phyloP scores from a whole-genome alignment of 257 asterid species.

The Solanum commersonii region DNA sequence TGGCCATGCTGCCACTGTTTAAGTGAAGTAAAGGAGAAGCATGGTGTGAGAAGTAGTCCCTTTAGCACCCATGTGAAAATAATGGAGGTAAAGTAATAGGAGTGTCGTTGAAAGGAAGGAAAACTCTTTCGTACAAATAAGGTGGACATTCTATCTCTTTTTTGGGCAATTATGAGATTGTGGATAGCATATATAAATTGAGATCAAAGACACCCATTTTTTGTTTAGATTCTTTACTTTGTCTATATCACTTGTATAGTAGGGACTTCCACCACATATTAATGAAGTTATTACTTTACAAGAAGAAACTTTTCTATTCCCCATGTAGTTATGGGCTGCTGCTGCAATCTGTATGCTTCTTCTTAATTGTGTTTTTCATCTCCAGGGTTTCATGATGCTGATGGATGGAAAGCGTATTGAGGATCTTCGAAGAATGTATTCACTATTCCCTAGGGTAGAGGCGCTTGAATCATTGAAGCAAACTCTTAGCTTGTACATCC shows the following conservation, averaged over 20 bases:
- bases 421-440: conserved; percentile 84
- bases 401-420: conserved; percentile 89
- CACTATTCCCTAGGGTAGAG: conserved; percentile 63
- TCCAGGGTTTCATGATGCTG: conserved; percentile 71
- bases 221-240: neutral
- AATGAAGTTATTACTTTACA: neutral
- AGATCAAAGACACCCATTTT: neutral
- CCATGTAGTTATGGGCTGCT: neutral
- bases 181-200: neutral
- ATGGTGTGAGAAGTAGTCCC: neutral
- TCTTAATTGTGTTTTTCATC: neutral
- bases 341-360: neutral
- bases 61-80: neutral
- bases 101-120: neutral
- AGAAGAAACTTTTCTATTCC: neutral
- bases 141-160: neutral
- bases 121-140: neutral
- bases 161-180: neutral
- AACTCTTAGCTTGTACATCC: conserved; percentile 73
- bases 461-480: conserved; percentile 77
- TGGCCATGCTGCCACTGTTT: neutral
- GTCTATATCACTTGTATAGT: neutral
- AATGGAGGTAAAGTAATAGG: neutral
- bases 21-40: neutral
- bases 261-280: neutral